Percentiles rank a stretch among this genome's conserved stretches.
Evolutionary conservation across 2,329 filamentous ascomycete species (phyloP).

Genomic region (Paecilomyces variotii): DNA sequence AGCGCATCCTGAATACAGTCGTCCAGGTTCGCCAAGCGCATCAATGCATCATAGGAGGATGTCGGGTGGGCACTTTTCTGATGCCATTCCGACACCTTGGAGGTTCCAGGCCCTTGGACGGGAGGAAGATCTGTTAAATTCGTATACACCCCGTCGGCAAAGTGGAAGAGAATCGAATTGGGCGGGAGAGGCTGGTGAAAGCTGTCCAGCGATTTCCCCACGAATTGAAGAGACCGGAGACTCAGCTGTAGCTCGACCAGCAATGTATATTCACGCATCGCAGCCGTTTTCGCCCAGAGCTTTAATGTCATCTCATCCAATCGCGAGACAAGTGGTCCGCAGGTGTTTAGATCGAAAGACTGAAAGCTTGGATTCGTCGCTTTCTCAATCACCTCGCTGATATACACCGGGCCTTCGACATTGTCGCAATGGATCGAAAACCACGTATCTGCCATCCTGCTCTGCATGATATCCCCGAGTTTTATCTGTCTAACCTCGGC

Average conservation of each 20-base stretch:
- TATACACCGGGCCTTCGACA: conserved; percentile 68
- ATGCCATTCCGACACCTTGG: conserved; percentile 24
- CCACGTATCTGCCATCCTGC: conserved; percentile 75
- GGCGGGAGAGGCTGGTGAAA: conserved; percentile 67
- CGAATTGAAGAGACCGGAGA: conserved; percentile 65
- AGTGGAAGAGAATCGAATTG: conserved; percentile 79
- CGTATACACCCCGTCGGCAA: conserved; percentile 79
- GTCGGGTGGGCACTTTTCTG: conserved; percentile 51
- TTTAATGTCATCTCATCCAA: conserved; percentile 58
- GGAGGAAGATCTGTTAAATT: conserved; percentile 59
- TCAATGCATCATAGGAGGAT: conserved; percentile 78
- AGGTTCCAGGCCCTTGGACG: conserved; percentile 18
- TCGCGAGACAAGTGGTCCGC: conserved; percentile 57
- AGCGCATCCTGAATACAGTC: conserved; percentile 87
- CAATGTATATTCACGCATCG: conserved; percentile 50
- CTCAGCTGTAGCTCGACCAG: conserved; percentile 67
- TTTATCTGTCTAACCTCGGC: conserved; percentile 61
- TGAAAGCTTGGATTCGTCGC: conserved; percentile 89
- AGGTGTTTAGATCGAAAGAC: conserved; percentile 66
- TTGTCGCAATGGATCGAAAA: conserved; percentile 70
- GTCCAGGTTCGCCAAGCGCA: conserved; percentile 81
- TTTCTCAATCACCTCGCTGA: conserved; percentile 71
- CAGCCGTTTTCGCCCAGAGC: conserved; percentile 61
- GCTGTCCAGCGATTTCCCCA: conserved; percentile 57
- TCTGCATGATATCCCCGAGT: conserved; percentile 64